phyloP scores from a whole-genome alignment of 2,329 filamentous ascomycete genomes.

The Penicillium frequentans region DNA sequence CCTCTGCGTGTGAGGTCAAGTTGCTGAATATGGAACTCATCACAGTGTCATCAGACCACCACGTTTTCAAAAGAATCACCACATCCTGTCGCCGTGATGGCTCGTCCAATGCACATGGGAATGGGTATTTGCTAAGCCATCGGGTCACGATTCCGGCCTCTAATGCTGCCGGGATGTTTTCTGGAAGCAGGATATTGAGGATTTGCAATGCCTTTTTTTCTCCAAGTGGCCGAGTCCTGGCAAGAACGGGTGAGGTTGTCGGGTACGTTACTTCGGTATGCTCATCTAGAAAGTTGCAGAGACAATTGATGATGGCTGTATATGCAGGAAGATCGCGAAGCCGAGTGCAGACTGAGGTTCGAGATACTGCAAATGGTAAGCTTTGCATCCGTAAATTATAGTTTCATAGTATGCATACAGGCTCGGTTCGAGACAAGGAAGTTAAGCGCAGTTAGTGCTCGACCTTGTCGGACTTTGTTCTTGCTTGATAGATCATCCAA shows the following conservation, averaged over 20 bases:
- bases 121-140: constrained; percentile 73
- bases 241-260: constrained; percentile 39
- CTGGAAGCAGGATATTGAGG: constrained; percentile 63
- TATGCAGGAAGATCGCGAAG: constrained; percentile 39
- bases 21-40: constrained; percentile 47
- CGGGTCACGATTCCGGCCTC: constrained; percentile 66
- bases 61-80: constrained; percentile 42
- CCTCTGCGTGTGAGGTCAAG: constrained; percentile 39
- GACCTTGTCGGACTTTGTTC: constrained; percentile 36
- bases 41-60: constrained; percentile 42
- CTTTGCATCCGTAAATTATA: neutral
- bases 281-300: constrained; percentile 43
- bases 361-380: constrained; percentile 30
- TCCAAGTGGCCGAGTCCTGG: constrained; percentile 41
- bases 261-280: constrained; percentile 35
- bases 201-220: constrained; percentile 49
- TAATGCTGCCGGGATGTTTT: constrained; percentile 58
- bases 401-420: constrained; percentile 26
- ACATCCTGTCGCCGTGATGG: constrained; percentile 47
- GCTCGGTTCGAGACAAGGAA: constrained; percentile 44
- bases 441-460: constrained; percentile 45
- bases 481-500: constrained; percentile 43
- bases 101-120: constrained; percentile 58
- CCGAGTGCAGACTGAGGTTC: constrained; percentile 34
- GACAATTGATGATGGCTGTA: constrained; percentile 41